Conservation (phyloP, 352 stramenopile species). For the Pythium phragmiticola region DNA sequence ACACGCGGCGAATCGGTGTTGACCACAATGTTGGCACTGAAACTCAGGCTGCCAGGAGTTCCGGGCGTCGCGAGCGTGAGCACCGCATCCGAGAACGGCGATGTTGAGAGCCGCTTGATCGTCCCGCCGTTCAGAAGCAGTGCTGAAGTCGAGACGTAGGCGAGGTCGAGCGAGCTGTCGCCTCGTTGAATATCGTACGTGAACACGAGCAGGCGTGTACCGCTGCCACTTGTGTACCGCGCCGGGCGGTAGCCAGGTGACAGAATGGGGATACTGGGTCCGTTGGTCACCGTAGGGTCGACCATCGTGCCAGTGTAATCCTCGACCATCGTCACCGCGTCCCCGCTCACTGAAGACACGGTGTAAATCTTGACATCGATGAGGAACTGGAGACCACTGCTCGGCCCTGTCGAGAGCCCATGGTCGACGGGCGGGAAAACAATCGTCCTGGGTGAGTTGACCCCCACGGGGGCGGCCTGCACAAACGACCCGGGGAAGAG, state of each 20-base stretch:
- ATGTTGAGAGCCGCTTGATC: slow-evolving; percentile 55
- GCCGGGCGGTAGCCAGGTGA: slow-evolving; percentile 53
- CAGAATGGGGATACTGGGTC: slow-evolving; percentile 36
- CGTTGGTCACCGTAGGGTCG: slow-evolving; percentile 28
- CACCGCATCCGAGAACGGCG: slow-evolving; percentile 47
- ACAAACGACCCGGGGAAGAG: slow-evolving; percentile 56
- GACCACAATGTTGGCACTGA: slow-evolving; percentile 36
- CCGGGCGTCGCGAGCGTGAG: slow-evolving; percentile 47
- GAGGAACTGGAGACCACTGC: slow-evolving; percentile 51
- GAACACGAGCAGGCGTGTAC: slow-evolving; percentile 48
- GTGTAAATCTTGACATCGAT: slow-evolving; percentile 54
- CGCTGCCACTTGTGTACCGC: slow-evolving; percentile 46
- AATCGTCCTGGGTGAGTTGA: slow-evolving; percentile 33
- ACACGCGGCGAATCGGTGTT: slow-evolving; percentile 50
- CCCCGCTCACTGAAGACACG: slow-evolving; percentile 38
- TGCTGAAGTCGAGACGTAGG: slow-evolving; percentile 45
- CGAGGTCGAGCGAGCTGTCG: slow-evolving; percentile 46
- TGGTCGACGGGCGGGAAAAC: slow-evolving; percentile 54
- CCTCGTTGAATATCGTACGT: slow-evolving; percentile 55
- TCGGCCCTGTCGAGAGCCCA: slow-evolving; percentile 37
- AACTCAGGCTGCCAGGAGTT: slow-evolving; percentile 38
- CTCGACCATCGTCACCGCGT: slow-evolving; percentile 57
- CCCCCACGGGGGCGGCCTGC: slow-evolving; percentile 32
- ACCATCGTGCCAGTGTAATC: slow-evolving; percentile 45
- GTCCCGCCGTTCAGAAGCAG: slow-evolving; percentile 50